Percentiles rank a stretch among this genome's conserved stretches.
phyloP scores from a whole-genome alignment of 129 eudicot genomes.

The Heracleum sosnowskyi region DNA sequence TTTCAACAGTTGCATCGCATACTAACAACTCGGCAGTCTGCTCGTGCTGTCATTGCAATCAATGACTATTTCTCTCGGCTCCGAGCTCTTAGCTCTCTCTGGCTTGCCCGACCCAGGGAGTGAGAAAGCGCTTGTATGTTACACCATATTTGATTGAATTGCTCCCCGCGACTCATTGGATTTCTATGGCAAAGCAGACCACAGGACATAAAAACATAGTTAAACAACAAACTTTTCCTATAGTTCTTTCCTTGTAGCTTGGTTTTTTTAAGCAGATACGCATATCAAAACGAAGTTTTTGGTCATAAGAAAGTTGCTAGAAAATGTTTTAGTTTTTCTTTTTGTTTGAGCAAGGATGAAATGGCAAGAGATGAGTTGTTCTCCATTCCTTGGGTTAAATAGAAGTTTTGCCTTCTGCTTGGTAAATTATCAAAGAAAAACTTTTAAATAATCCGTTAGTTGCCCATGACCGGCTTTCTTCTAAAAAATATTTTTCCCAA shows the following conservation, averaged over 20 bases:
- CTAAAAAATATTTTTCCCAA: too few relatives aligned
- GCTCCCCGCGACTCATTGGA: neutral
- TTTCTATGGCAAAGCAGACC: neutral
- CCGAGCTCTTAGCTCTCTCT: conserved; percentile 67
- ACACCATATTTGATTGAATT: neutral
- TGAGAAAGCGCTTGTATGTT: conserved; percentile 16
- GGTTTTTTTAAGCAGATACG: too few relatives aligned
- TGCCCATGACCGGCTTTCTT: too few relatives aligned
- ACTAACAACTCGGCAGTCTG: conserved; percentile 68
- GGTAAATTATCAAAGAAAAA: too few relatives aligned
- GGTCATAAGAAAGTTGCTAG: too few relatives aligned
- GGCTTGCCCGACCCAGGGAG: conserved; percentile 82
- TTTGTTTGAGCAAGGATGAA: too few relatives aligned
- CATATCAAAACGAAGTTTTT: too few relatives aligned
- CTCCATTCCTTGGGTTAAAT: too few relatives aligned
- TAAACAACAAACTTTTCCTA: neutral
- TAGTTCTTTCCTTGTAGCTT: neutral
- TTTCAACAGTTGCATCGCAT: conserved; percentile 64
- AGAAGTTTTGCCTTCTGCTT: too few relatives aligned
- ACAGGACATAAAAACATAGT: neutral
- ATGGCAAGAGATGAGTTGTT: too few relatives aligned
- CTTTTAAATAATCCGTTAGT: too few relatives aligned
- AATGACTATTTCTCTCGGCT: conserved; percentile 63
- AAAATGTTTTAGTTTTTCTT: too few relatives aligned
- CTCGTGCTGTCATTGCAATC: conserved; percentile 64